phyloP scores from a whole-genome alignment of 2,329 filamentous ascomycete genomes.

The Thelonectria olida region DNA sequence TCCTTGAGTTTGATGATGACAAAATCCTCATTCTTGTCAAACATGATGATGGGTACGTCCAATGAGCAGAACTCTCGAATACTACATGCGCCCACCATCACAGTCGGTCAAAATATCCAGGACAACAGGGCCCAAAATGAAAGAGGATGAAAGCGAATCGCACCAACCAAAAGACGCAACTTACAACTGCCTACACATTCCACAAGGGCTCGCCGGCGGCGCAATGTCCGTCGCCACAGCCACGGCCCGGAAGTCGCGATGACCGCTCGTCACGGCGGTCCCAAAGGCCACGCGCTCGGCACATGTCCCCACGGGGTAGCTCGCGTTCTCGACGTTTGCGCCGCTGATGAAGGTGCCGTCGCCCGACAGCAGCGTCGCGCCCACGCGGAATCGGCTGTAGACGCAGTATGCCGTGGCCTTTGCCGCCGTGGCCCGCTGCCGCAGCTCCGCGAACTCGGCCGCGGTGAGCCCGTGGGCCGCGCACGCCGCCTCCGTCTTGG shows the following conservation, averaged over 20 bases:
- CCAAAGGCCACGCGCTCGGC: slow-evolving; percentile 91
- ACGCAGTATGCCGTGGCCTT: slow-evolving; percentile 88
- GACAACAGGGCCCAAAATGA: slow-evolving; percentile 12
- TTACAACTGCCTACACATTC: slow-evolving; percentile 95
- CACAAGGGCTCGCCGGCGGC: slow-evolving; percentile 80
- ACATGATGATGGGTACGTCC: slow-evolving; percentile 88
- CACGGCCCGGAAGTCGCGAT: slow-evolving; percentile 74
- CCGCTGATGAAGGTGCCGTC: slow-evolving; percentile 61
- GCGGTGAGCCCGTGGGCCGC: slow-evolving; percentile 59
- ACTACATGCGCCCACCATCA: slow-evolving; percentile 49
- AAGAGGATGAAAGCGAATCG: slow-evolving; percentile 35
- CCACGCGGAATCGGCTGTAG: slow-evolving; percentile 92
- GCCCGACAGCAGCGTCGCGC: slow-evolving; percentile 75
- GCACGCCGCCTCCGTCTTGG: slow-evolving; percentile 41
- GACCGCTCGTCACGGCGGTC: slow-evolving; percentile 74
- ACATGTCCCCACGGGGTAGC: slow-evolving; percentile 94
- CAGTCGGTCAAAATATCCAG: neutral
- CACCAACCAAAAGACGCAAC: slow-evolving; percentile 41
- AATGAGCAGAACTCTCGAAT: slow-evolving; percentile 80
- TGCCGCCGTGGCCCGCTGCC: slow-evolving; percentile 70
- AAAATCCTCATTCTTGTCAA: slow-evolving; percentile 81
- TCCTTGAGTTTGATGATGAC: slow-evolving; percentile 75
- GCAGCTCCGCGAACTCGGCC: slow-evolving; percentile 72
- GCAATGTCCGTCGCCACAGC: slow-evolving; percentile 85
- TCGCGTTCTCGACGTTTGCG: slow-evolving; percentile 92